These are phyloP conservation scores for Tephrocybe sp. DNA, from an alignment of 768 basidiomycete species.

Conservation along the genomic window DNA sequence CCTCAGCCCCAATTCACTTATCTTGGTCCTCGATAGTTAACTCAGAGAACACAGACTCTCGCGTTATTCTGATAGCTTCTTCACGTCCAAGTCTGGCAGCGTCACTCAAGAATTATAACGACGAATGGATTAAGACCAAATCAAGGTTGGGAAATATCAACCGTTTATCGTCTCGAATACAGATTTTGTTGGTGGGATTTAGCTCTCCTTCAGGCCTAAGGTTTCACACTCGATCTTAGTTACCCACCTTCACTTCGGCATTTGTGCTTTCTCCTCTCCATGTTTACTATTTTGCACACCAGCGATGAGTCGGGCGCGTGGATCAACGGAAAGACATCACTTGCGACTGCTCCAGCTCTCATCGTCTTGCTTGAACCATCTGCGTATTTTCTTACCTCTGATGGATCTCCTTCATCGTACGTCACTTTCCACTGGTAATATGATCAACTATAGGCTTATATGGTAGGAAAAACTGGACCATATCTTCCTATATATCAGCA, in stretches of 20 bases:
- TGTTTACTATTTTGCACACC: constrained; percentile 36
- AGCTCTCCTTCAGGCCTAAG: not conserved
- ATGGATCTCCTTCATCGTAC: constrained; percentile 1
- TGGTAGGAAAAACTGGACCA: constrained; percentile 17
- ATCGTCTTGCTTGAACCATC: constrained; percentile 64
- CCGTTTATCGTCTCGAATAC: constrained; percentile 40
- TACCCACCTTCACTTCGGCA: constrained; percentile 66
- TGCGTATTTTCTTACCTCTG: constrained; percentile 41
- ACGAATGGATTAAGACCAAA: constrained; percentile 51
- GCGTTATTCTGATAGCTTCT: constrained; percentile 52
- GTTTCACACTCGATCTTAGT: constrained; percentile 32
- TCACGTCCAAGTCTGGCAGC: constrained; percentile 43
- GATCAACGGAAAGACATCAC: constrained; percentile 25
- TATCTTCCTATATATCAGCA: constrained; percentile 25
- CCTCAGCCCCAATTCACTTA: constrained; percentile 72
- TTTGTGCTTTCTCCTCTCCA: constrained; percentile 49
- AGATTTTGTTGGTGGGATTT: constrained; percentile 52
- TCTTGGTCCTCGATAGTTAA: constrained; percentile 51
- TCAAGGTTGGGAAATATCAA: constrained; percentile 38
- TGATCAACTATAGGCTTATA: too few relatives aligned
- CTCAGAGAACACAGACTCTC: constrained; percentile 27
- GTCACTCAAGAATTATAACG: constrained; percentile 47
- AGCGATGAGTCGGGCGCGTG: constrained; percentile 20
- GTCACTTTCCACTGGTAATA: too few relatives aligned
- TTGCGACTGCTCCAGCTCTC: constrained; percentile 42